phyloP scores from a whole-genome alignment of 2,329 filamentous ascomycete genomes.

The Cladosporium sp. region DNA sequence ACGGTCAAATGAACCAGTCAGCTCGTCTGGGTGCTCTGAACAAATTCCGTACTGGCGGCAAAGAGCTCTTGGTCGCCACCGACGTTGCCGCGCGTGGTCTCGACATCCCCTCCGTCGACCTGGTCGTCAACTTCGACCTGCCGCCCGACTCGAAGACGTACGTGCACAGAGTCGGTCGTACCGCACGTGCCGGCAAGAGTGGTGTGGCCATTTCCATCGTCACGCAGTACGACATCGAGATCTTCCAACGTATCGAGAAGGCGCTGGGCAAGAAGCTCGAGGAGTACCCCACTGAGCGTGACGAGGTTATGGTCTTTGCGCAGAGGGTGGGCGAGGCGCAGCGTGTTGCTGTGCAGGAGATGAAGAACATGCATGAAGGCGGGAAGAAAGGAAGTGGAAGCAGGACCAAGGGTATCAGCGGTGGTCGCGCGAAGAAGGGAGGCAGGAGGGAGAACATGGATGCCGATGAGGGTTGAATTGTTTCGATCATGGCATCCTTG shows the following conservation, averaged over 20 bases:
- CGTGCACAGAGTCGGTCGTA: constrained; percentile 85
- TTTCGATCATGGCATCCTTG: neutral
- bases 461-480: constrained; percentile 61
- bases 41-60: constrained; percentile 80
- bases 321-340: constrained; percentile 80
- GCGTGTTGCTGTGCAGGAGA: constrained; percentile 72
- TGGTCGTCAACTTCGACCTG: constrained; percentile 83
- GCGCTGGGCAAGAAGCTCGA: constrained; percentile 75
- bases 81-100: constrained; percentile 92
- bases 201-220: constrained; percentile 79
- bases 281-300: constrained; percentile 70
- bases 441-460: constrained; percentile 68
- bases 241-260: constrained; percentile 78
- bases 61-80: constrained; percentile 86
- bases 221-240: constrained; percentile 83
- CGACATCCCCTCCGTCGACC: constrained; percentile 87
- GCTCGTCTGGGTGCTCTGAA: constrained; percentile 81
- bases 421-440: constrained; percentile 55
- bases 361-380: constrained; percentile 77
- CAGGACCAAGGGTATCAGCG: constrained; percentile 51
- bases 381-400: constrained; percentile 48
- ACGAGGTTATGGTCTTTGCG: constrained; percentile 82
- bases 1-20: constrained; percentile 88
- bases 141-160: constrained; percentile 87
- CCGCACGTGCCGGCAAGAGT: constrained; percentile 80